Evolutionary conservation across 169 alveolate genomes (phyloP), one percentile per base, ranked within the genome.

Genomic region (Fabrea salina): DNA sequence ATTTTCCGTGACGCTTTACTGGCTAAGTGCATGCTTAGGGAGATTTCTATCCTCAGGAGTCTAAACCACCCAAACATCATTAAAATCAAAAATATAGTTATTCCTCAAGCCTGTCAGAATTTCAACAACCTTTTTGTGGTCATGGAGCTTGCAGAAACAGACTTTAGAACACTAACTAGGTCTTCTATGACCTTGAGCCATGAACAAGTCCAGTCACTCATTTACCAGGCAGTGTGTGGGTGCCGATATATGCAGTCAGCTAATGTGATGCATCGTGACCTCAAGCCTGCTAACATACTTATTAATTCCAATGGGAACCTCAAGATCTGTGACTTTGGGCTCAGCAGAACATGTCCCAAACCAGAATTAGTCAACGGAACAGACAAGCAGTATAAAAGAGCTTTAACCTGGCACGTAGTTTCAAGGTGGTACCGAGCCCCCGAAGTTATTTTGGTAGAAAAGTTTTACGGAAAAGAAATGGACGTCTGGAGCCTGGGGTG

Each of bases 401-500:
- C 97, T 79, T 91, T 98, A 75, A 97, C 99, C 19, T 99, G 99
- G n/a, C 99, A 97, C 80, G 99, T 97, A 27, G 99, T 97, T 16
- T 97, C 99, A 6, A 92, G 99, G 74, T 98, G 99, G 99, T 98
- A 98, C 80, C 85, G 99, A 43, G 99, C 99, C 2, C 99, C 99
- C n/a, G 99, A 98, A 91, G 92, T 97, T 32, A 98, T 98, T 66
- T 82, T 97, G 57, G 85, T 97, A 59, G 99, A 97, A 79, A 98
- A 97, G 72, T 97, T 96, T 85, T 98, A 98, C 90, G 97, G 98
- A 16, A 97, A 97, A 57, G 99, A 99, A 19, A 98, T 98, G 30
- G 99, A 98, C 84, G 97, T 98, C 50, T 98, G 99, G 99, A 95
- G 99, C 3, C 93, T 90, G 16, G 99, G 99, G 7, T 97, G 99